Evolutionary conservation across 371 early-diverging fungal genomes (phyloP).

Genomic region (Batkoa obscura): DNA sequence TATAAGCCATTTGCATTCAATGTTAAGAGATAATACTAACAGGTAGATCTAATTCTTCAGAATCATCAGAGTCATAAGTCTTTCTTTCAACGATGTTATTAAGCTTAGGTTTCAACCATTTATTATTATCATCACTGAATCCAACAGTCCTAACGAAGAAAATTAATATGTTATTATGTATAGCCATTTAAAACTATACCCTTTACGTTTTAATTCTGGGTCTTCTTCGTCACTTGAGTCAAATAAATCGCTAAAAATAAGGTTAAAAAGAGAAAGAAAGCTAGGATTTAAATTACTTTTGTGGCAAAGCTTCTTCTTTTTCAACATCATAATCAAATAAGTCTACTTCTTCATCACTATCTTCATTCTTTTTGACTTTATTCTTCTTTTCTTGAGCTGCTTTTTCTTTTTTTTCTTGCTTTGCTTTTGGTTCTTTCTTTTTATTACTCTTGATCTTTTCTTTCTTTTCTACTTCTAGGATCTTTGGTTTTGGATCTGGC

Average conservation of each 20-base stretch:
- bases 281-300: neutral
- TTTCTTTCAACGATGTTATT: slow-evolving; percentile 8
- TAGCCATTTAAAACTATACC: neutral
- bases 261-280: neutral
- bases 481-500: neutral
- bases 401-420: neutral
- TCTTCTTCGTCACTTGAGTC: slow-evolving; percentile 3
- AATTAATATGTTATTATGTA: neutral
- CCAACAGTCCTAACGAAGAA: neutral
- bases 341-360: neutral
- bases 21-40: neutral
- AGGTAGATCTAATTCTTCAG: neutral
- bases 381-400: neutral
- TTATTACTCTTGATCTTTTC: neutral
- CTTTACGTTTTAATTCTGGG: neutral
- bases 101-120: slow-evolving; percentile 12
- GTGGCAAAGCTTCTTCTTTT: neutral
- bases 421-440: neutral
- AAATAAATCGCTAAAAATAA: neutral
- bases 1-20: neutral
- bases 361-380: neutral
- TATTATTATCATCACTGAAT: slow-evolving; percentile 10
- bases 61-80: slow-evolving; percentile 8
- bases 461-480: neutral
- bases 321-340: neutral